These are phyloP conservation scores for Colletotrichum horii DNA, from an alignment of 2,329 filamentous ascomycete genomes.

Conservation along the genomic window DNA sequence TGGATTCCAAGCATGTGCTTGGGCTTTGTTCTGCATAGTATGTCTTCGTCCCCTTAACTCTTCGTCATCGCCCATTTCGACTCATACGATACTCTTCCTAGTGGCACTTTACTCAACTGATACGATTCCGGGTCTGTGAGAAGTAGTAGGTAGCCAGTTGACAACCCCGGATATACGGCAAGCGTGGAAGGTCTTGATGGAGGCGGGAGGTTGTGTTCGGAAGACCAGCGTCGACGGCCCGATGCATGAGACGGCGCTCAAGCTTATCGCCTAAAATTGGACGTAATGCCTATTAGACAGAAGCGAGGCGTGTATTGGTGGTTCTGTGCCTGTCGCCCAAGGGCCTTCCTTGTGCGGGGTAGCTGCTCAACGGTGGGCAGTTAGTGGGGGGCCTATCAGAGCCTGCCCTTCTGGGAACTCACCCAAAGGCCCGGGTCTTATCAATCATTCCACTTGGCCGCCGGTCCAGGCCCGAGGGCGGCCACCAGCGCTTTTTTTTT, in stretches of 20 bases:
- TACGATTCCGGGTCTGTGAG: not conserved
- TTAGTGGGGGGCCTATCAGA: conserved; percentile 10
- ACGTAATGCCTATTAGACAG: conserved; percentile 22
- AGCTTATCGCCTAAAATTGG: conserved; percentile 18
- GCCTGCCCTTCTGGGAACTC: not conserved
- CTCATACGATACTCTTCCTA: not conserved
- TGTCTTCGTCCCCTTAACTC: not conserved
- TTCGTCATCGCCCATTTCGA: not conserved
- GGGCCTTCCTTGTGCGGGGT: conserved; percentile 19
- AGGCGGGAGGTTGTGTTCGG: not conserved
- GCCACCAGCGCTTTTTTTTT: not conserved
- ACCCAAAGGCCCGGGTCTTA: not conserved
- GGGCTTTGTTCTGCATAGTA: not conserved
- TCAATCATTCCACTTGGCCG: conserved; percentile 22
- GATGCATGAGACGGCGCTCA: not conserved
- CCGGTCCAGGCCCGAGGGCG: conserved; percentile 17
- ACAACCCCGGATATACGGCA: not conserved
- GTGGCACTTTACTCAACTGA: not conserved
- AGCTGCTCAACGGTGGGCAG: not conserved
- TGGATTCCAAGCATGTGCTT: not conserved
- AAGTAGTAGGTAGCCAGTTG: not conserved
- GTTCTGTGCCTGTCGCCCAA: not conserved
- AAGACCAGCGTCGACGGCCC: not conserved
- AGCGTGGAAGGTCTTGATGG: not conserved
- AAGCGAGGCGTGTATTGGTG: conserved; percentile 7